These are phyloP conservation scores for Arctium minus DNA, from an alignment of 129 eudicot species.

Conservation along the genomic window DNA sequence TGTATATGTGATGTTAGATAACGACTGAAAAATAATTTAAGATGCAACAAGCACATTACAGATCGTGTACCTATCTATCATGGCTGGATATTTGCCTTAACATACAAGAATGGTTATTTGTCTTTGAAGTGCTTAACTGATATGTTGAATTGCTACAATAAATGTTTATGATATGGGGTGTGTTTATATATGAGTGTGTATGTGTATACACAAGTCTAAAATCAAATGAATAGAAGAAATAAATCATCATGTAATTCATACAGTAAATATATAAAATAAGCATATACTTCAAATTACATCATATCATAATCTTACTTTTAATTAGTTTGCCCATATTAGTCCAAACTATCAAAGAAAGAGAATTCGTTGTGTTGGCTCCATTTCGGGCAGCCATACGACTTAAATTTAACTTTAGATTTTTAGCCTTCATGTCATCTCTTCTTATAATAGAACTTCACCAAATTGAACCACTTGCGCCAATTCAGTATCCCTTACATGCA, in stretches of 20 bases:
- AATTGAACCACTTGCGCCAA: no score
- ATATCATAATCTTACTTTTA: neutral
- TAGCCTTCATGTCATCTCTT: no score
- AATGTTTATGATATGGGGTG: neutral
- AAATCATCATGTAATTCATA: neutral
- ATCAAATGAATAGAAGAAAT: neutral
- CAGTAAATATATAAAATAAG: neutral
- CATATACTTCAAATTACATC: neutral
- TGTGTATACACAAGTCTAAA: neutral
- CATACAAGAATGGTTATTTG: neutral
- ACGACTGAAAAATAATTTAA: no score
- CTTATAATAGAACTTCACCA: no score
- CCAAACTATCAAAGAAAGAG: neutral
- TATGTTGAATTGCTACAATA: neutral
- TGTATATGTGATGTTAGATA: no score
- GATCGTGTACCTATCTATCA: no score
- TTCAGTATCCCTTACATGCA: no score
- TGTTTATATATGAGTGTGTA: neutral
- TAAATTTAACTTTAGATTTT: neutral
- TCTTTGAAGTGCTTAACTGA: no score
- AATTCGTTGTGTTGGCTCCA: neutral
- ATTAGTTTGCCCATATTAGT: neutral
- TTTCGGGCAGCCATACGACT: neutral
- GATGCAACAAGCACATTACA: neutral
- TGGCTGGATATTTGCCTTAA: neutral